Conservation (phyloP, 192 early-diverging fungal genomes). For the Backusella circina region DNA sequence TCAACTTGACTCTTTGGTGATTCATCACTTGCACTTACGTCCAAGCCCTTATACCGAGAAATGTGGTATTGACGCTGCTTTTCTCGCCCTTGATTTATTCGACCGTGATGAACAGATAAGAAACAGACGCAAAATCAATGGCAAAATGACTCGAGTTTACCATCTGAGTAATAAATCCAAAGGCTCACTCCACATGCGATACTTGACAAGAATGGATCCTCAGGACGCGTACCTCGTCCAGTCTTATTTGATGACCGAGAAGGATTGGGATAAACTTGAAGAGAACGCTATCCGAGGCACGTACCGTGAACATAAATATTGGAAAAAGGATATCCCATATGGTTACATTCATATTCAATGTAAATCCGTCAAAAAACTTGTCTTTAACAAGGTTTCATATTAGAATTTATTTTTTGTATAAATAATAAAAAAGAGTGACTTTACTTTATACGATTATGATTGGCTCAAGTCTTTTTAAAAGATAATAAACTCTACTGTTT, state of each 20-base stretch:
- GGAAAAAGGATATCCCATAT: background rate
- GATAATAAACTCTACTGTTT: background rate
- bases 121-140: background rate
- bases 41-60: background rate
- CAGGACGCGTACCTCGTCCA: background rate
- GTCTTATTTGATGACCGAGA: background rate
- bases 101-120: background rate
- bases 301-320: background rate
- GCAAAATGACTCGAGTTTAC: background rate
- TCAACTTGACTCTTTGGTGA: background rate
- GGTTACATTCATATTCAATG: background rate
- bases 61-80: background rate
- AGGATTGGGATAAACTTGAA: background rate
- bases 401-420: too few relatives aligned
- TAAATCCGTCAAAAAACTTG: background rate
- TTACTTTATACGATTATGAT: too few relatives aligned
- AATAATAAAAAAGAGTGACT: too few relatives aligned
- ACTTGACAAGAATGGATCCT: background rate
- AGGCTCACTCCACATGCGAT: background rate
- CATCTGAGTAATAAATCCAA: background rate
- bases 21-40: background rate
- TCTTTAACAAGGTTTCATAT: background rate
- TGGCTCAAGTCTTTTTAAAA: too few relatives aligned
- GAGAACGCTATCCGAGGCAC: background rate
- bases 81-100: background rate